Evolutionary conservation across 345 rosid species (phyloP).

Genomic region (Linum trigynum): DNA sequence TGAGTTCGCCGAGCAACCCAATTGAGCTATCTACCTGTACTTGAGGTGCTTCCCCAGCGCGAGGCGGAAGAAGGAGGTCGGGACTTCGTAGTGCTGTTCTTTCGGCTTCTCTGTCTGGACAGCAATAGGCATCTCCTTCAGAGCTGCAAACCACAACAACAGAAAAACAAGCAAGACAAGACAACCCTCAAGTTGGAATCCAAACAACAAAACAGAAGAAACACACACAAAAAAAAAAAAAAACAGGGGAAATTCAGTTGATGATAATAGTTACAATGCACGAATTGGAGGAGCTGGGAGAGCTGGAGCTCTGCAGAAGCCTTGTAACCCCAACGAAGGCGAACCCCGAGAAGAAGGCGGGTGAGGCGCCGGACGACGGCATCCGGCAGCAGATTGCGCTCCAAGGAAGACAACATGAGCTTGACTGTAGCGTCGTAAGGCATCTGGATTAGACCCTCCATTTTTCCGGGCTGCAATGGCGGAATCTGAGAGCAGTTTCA

Average conservation of each 20-base stretch:
- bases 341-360: slow-evolving; percentile 51
- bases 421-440: slow-evolving; percentile 54
- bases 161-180: neutral
- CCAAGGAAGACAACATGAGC: slow-evolving; percentile 42
- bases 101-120: slow-evolving; percentile 56
- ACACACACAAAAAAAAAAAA: neutral
- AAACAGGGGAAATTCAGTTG: neutral
- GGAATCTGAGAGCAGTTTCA: too few relatives aligned
- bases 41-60: slow-evolving; percentile 68
- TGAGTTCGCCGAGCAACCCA: neutral
- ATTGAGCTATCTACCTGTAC: slow-evolving; percentile 37
- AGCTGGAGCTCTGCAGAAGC: slow-evolving; percentile 53
- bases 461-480: slow-evolving; percentile 4
- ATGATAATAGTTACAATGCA: slow-evolving; percentile 24
- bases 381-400: slow-evolving; percentile 71
- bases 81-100: slow-evolving; percentile 72
- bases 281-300: slow-evolving; percentile 53
- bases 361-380: slow-evolving; percentile 49
- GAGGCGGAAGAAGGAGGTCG: slow-evolving; percentile 76
- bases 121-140: slow-evolving; percentile 76
- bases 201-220: neutral
- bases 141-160: slow-evolving; percentile 26
- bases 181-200: neutral
- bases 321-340: slow-evolving; percentile 64
- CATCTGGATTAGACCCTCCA: slow-evolving; percentile 47